Evolutionary conservation across 139 green algal species (phyloP).

Genomic region (Spirogloea muscicola): DNA sequence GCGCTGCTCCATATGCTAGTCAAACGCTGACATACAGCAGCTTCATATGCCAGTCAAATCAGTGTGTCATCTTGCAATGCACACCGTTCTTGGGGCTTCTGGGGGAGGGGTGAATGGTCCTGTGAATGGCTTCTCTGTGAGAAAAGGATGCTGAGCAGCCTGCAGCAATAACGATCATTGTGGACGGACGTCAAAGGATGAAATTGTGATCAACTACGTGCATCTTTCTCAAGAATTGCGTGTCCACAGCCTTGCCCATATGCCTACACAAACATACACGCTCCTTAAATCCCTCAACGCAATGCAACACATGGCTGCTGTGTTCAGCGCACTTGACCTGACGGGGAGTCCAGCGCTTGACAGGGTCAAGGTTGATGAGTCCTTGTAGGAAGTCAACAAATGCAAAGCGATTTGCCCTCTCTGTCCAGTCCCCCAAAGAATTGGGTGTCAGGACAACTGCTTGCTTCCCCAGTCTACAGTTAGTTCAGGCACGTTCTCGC

Average conservation of each 20-base stretch:
- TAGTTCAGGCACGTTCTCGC: not conserved
- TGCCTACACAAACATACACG: not conserved
- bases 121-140: constrained; percentile 23
- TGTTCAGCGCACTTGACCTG: constrained; percentile 18
- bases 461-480: not conserved
- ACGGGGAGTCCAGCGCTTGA: constrained; percentile 30
- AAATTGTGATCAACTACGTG: constrained; percentile 1
- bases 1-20: too few relatives aligned
- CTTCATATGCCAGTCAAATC: not conserved
- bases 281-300: not conserved
- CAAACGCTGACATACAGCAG: too few relatives aligned
- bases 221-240: not conserved
- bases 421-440: constrained; percentile 7
- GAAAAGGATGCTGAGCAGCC: constrained; percentile 25
- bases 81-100: not conserved
- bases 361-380: constrained; percentile 40
- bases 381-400: constrained; percentile 44
- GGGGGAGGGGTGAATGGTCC: constrained; percentile 9
- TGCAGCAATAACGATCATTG: not conserved
- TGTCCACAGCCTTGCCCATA: not conserved
- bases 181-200: not conserved
- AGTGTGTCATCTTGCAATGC: not conserved
- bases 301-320: not conserved
- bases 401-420: constrained; percentile 7
- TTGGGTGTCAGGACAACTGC: not conserved